Base-by-base conservation (phyloP, 768 basidiomycete species). In the Boletus fagicola region DNA sequence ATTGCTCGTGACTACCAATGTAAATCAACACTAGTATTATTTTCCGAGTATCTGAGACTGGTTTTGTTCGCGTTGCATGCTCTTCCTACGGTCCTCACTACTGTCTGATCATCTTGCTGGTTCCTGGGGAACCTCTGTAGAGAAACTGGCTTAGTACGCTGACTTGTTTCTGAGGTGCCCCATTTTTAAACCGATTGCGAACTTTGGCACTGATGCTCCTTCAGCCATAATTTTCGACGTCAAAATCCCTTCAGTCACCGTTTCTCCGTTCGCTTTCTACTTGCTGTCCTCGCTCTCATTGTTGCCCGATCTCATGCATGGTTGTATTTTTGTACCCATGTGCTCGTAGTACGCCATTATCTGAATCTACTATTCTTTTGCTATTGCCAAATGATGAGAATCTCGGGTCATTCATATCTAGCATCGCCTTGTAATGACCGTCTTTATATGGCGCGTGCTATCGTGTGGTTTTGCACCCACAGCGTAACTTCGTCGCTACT, bases 91-190 rank as follows among this genome's bases (percentile, higher is more conserved):
- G 28, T 31, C 46, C 47, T 42, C 30, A 40, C 9, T 44, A 51
- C 20, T 62, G 16, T 65, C 62, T 2, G 15, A 44, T 36, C 42
- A 24, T 1, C 22, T 43, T 43, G 10, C 54, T 91, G 88, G 36
- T 94, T 93, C n/a, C n/a, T n/a, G n/a, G n/a, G n/a, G 65, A 85
- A 86, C 62, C 74, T 94, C 61, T 0, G 85, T 94, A 2, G 90
- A 94, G 65, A 94, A 96, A 67, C 68, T 95, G 36, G 94, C 95
- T 70, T 94, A 91, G n/a, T n/a, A n/a, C n/a, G n/a, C n/a, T 2
- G 87, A 87, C 39, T 73, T 89, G 13, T 80, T 94, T 51, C 93
- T 92, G 61, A 91, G 89, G 90, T 88, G 61, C 26, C 61, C 5
- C n/a, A 16, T 43, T 52, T 53, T 22, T 10, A 36, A 35, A 33